phyloP scores from a whole-genome alignment of 495 filamentous ascomycete species.

The Corynascus novoguineensis region DNA sequence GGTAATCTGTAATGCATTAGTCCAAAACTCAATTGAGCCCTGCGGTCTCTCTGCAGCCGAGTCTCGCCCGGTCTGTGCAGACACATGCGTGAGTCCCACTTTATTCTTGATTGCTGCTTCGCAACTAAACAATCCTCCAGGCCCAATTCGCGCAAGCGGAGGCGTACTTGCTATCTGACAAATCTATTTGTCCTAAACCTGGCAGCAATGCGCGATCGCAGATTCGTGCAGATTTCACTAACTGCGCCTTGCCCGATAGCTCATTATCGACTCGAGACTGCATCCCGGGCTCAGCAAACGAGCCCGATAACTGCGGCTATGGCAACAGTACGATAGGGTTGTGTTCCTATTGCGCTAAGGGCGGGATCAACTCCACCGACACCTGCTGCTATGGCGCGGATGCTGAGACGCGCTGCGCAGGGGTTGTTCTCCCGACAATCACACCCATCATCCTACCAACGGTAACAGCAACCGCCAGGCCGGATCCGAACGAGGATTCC shows the following conservation, averaged over 20 bases:
- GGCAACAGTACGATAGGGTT: constrained; percentile 73
- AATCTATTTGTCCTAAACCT: constrained; percentile 61
- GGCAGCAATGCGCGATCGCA: constrained; percentile 60
- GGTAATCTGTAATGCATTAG: constrained; percentile 88
- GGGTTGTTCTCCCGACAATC: constrained; percentile 68
- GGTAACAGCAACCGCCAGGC: constrained; percentile 38
- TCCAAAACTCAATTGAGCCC: constrained; percentile 77
- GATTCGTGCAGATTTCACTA: constrained; percentile 87
- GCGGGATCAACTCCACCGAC: constrained; percentile 85
- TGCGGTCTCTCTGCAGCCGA: constrained; percentile 60
- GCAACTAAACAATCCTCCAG: constrained; percentile 42
- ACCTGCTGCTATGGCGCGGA: constrained; percentile 88
- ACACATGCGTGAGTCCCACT: constrained; percentile 62
- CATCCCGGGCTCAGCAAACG: constrained; percentile 70
- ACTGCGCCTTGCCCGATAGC: constrained; percentile 74
- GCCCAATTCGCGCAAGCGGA: constrained; percentile 83
- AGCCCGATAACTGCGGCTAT: constrained; percentile 85
- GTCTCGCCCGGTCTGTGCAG: constrained; percentile 78
- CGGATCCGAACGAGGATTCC: constrained; percentile 39
- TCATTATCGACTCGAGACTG: constrained; percentile 67
- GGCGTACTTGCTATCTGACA: constrained; percentile 71
- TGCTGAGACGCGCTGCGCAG: constrained; percentile 60
- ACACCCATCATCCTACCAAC: constrained; percentile 58
- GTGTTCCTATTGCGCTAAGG: constrained; percentile 77
- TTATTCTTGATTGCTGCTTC: neutral